Conservation (phyloP, 2,329 filamentous ascomycete genomes). For the Phialocephala sp. region DNA sequence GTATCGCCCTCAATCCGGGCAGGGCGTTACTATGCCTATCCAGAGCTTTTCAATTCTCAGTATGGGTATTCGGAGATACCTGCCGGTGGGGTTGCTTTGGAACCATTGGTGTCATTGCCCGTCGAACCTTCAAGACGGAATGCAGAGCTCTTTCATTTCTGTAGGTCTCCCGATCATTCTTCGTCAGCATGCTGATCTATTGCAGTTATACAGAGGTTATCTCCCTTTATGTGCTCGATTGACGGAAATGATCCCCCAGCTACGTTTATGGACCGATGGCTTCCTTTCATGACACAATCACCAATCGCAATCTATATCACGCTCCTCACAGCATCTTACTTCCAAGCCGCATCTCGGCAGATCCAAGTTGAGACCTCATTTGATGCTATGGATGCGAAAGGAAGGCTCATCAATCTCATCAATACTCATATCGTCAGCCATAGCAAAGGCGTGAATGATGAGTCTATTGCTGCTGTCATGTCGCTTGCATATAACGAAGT, state of each 20-base stretch:
- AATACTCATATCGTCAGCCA: constrained; percentile 36
- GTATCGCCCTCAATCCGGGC: constrained; percentile 10
- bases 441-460: constrained; percentile 34
- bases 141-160: constrained; percentile 40
- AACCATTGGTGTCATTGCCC: constrained; percentile 48
- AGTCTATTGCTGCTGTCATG: constrained; percentile 41
- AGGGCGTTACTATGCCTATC: constrained; percentile 12
- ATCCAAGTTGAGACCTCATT: constrained; percentile 34
- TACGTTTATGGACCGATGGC: constrained; percentile 36
- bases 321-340: constrained; percentile 42
- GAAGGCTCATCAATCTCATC: constrained; percentile 39
- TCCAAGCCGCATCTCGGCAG: constrained; percentile 36
- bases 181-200: constrained; percentile 10
- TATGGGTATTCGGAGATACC: constrained; percentile 9
- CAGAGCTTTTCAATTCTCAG: constrained; percentile 11
- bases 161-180: constrained; percentile 27
- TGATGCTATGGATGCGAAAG: constrained; percentile 40
- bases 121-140: constrained; percentile 36
- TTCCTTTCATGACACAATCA: constrained; percentile 43
- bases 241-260: constrained; percentile 39
- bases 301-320: constrained; percentile 41
- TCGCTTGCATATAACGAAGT: constrained; percentile 44
- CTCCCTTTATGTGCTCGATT: constrained; percentile 43
- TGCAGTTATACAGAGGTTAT: constrained; percentile 39
- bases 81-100: constrained; percentile 25